Base-by-base conservation (phyloP, 805 yeast species). In the Wickerhamomyces rabaulensis region DNA sequence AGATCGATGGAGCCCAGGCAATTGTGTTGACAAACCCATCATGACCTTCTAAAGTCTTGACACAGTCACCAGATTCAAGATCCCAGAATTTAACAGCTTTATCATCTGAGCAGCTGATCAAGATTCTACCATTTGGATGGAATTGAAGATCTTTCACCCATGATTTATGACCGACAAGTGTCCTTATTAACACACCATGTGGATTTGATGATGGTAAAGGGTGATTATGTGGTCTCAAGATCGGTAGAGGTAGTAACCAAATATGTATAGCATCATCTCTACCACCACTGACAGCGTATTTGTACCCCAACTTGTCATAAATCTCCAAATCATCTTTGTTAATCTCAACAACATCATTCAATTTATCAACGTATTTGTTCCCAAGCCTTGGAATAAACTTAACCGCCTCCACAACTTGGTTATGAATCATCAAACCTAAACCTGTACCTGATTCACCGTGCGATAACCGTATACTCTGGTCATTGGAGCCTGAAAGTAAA, bases 101-200 rank as follows among this genome's bases (percentile, higher is more conserved):
- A 63, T 91, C 97, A 63, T 91, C 98, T 16, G 91, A 74, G 16
- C 85, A 83, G 40, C 89, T 80, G 40, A 84, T 70, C 16, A 89
- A 61, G 54, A 77, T 80, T 36, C 80, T 71, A 0, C 94, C 95
- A 54, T 78, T 80, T 2, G 96, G 95, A 64, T 89, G 96, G 41
- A 85, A 66, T 9, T 69, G 68, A 6, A 90, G 56, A 8, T 80
- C 76, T 50, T 84, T 78, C 1, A 92, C 85, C 98, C 98, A 91
- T 9, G 94, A 86, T 42, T 80, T 79, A 64, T 91, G 97, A 2
- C 94, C 97, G 7, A 66, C 57, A 10, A 88, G 66, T 17, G 80
- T 79, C 21, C 73, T 70, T 1, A 88, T 56, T 22, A 78, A 66
- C 55, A 71, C 74, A 3, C 87, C 92, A 41, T 81, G 78, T 1